Base-by-base conservation (phyloP, 768 basidiomycete genomes). In the Pholiota conissans region DNA sequence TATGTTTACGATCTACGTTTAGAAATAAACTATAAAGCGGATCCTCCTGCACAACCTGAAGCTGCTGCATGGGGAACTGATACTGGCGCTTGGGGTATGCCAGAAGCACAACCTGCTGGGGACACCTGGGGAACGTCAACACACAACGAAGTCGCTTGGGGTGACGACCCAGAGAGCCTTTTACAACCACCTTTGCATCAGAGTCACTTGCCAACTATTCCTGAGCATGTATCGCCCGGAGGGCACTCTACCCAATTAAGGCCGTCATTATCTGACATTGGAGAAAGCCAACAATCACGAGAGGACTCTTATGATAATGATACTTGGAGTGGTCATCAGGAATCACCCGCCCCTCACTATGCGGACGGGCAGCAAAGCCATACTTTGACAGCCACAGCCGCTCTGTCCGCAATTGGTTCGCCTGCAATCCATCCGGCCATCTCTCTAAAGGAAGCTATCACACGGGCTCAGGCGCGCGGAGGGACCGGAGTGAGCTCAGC, bases 311-410 rank as follows among this genome's bases (percentile, higher is more conserved):
- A 32, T 32, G 30, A 13, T 32, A 13, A 63, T 58, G 61, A 45
- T 20, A 28, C 52, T 24, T 54, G 29, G 20, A 13, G 29, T 28
- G 35, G 26, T 49, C 65, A 66, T 61, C 57, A 55, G 32, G 42
- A 59, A 54, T 61, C 65, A 26, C 64, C 59, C 32, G 62, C 60
- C 42, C 48, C 58, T 14, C 53, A 45, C 18, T 60, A 58, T 58
- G 60, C 61, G 35, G 62, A 65, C 39, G 63, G 61, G 55, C 62
- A 57, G 30, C 66, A 57, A 13, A 69, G 62, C 39, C 66, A 63
- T 24, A 66, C 65, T 46, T 56, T 67, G 28, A 67, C 66, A 22
- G 62, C 66, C 13, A 68, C 67, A 7, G 67, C 64, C 27, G 67
- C 66, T 11, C 61, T 64, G 4, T 71, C 70, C 18, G 64, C 56